Evolutionary conservation across 176 grass and related monocot genomes (phyloP).

Genomic region (Cenchrus americanus): DNA sequence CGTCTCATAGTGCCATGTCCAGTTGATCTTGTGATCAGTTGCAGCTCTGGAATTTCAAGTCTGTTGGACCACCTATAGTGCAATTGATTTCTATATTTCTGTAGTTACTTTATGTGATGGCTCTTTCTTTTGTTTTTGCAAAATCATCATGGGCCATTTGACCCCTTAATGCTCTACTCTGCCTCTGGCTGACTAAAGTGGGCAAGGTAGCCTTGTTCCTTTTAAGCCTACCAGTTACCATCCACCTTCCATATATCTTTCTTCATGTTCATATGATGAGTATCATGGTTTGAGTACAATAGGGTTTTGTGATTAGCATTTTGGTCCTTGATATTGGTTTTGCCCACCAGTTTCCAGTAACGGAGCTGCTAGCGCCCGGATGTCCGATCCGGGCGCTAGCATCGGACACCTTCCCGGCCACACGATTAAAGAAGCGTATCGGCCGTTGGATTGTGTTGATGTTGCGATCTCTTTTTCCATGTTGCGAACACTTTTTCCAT

Average conservation of each 20-base stretch:
- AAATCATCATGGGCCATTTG: not conserved
- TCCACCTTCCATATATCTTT: not conserved
- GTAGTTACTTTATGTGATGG: not conserved
- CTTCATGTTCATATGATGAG: not conserved
- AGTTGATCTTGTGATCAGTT: constrained; percentile 15
- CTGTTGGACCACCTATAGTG: not conserved
- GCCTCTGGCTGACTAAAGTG: not conserved
- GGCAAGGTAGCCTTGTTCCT: not conserved
- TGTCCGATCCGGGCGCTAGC: no score
- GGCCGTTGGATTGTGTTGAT: no score
- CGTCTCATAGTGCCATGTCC: not conserved
- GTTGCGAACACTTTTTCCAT: no score
- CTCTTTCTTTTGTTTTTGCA: not conserved
- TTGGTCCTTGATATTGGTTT: constrained; percentile 10
- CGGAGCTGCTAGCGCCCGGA: no score
- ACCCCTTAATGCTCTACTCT: not conserved
- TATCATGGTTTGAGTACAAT: constrained; percentile 12
- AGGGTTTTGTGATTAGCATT: not conserved
- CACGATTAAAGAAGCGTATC: no score
- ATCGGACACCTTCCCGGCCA: no score
- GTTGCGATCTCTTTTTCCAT: no score
- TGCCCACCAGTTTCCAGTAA: not conserved
- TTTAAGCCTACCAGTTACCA: not conserved
- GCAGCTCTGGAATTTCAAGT: not conserved
- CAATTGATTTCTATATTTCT: constrained; percentile 7